phyloP scores from a whole-genome alignment of 129 eudicot genomes.

The Saposhnikovia divaricata region DNA sequence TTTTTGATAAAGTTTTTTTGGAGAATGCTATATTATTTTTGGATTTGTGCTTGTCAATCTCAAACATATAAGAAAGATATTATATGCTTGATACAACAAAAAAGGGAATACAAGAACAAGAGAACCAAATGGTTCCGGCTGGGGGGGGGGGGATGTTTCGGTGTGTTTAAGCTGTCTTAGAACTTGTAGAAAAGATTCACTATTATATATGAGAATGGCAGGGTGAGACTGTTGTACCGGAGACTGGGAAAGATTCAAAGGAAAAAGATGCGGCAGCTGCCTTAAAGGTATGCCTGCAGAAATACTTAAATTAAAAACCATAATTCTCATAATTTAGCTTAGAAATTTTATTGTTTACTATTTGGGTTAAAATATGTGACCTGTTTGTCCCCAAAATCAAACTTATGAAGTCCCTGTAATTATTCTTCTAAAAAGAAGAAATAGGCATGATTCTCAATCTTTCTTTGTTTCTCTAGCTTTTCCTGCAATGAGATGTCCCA shows the following conservation, averaged over 20 bases:
- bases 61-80: too few relatives aligned
- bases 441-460: background rate
- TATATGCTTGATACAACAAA: too few relatives aligned
- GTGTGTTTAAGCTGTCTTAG: too few relatives aligned
- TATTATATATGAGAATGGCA: conserved; percentile 23
- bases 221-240: conserved; percentile 86
- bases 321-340: background rate
- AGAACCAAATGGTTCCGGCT: too few relatives aligned
- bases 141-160: too few relatives aligned
- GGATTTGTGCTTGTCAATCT: too few relatives aligned
- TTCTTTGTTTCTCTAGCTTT: background rate
- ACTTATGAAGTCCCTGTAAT: background rate
- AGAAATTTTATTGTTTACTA: background rate
- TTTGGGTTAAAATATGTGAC: background rate
- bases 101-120: too few relatives aligned
- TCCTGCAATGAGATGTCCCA: background rate
- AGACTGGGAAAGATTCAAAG: conserved; percentile 55
- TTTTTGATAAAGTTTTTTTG: too few relatives aligned
- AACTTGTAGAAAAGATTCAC: background rate
- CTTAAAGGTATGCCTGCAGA: conserved; percentile 32
- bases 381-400: background rate
- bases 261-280: conserved; percentile 58
- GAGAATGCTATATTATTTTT: too few relatives aligned
- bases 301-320: background rate
- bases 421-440: background rate